Percentiles rank a stretch among this genome's conserved stretches.
These are phyloP conservation scores for Calonectria ilicicola DNA, from an alignment of 2,329 filamentous ascomycete species.

Conservation along the genomic window DNA sequence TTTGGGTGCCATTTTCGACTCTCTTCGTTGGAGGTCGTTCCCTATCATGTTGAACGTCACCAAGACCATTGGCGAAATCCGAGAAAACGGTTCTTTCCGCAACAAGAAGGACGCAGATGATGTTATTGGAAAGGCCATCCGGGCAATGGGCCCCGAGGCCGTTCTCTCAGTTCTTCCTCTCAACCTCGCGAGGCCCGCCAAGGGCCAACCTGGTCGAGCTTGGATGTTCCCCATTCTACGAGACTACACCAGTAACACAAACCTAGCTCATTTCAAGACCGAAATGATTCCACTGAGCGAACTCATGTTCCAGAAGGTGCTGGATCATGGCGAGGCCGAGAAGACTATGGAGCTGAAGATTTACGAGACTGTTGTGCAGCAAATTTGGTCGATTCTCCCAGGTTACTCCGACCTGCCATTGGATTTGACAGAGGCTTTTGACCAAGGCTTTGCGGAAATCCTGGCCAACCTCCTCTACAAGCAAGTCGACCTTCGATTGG, in stretches of 20 bases:
- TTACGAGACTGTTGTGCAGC: slow-evolving; percentile 94
- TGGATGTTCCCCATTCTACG: slow-evolving; percentile 95
- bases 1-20: slow-evolving; percentile 86
- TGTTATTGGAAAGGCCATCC: slow-evolving; percentile 87
- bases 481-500: slow-evolving; percentile 86
- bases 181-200: slow-evolving; percentile 82
- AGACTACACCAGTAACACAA: slow-evolving; percentile 90
- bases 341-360: slow-evolving; percentile 98
- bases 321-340: slow-evolving; percentile 83
- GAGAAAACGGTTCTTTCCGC: slow-evolving; percentile 87
- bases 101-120: slow-evolving; percentile 96
- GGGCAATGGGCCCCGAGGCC: slow-evolving; percentile 88
- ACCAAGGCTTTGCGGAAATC: slow-evolving; percentile 90
- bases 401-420: slow-evolving; percentile 95
- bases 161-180: slow-evolving; percentile 86
- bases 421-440: slow-evolving; percentile 81
- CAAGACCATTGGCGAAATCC: slow-evolving; percentile 85
- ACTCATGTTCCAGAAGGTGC: slow-evolving; percentile 86
- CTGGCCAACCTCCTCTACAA: slow-evolving; percentile 93
- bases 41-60: slow-evolving; percentile 83
- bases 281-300: slow-evolving; percentile 93
- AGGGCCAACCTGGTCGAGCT: slow-evolving; percentile 85
- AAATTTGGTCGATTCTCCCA: slow-evolving; percentile 93
- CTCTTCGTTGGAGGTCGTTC: slow-evolving; percentile 84
- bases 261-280: slow-evolving; percentile 83